These are phyloP conservation scores for Cladorrhinum samala DNA, from an alignment of 495 filamentous ascomycete species.

Conservation along the genomic window DNA sequence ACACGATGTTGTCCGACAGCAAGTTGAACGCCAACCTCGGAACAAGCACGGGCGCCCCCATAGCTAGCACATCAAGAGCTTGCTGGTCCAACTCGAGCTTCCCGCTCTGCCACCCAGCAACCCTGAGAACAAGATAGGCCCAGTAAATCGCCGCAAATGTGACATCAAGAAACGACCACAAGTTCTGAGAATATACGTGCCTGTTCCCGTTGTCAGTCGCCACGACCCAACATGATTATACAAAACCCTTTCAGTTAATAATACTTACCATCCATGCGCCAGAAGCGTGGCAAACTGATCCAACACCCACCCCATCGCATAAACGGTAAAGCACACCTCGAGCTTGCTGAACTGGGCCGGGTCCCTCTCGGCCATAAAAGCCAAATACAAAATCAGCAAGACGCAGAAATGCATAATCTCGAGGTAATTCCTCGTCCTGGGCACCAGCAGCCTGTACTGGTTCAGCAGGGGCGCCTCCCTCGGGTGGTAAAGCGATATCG, in stretches of 20 bases:
- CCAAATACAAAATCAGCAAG: slow-evolving; percentile 55
- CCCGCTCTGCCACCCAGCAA: slow-evolving; percentile 47
- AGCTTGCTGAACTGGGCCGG: slow-evolving; percentile 39
- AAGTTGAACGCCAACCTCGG: slow-evolving; percentile 71
- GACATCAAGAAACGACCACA: slow-evolving; percentile 73
- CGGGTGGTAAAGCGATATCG: slow-evolving; percentile 65
- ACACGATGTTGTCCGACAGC: slow-evolving; percentile 67
- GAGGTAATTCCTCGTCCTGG: slow-evolving; percentile 59
- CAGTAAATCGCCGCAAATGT: slow-evolving; percentile 58
- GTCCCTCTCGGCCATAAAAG: slow-evolving; percentile 56
- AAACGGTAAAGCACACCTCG: slow-evolving; percentile 58
- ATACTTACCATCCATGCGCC: slow-evolving; percentile 58
- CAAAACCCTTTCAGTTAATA: neutral
- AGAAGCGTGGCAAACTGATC: slow-evolving; percentile 67
- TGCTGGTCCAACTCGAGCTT: slow-evolving; percentile 38
- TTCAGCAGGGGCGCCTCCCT: slow-evolving; percentile 59
- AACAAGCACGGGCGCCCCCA: slow-evolving; percentile 62
- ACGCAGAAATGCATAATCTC: slow-evolving; percentile 62
- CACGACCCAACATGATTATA: too few species aligned
- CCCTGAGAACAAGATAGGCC: slow-evolving; percentile 53
- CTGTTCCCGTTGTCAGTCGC: slow-evolving; percentile 32
- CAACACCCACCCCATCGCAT: slow-evolving; percentile 63
- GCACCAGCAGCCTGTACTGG: slow-evolving; percentile 68
- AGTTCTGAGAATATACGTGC: slow-evolving; percentile 69
- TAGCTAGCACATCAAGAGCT: slow-evolving; percentile 61